phyloP scores from a whole-genome alignment of 805 yeast species.

The Kregervanrija fluxuum region DNA sequence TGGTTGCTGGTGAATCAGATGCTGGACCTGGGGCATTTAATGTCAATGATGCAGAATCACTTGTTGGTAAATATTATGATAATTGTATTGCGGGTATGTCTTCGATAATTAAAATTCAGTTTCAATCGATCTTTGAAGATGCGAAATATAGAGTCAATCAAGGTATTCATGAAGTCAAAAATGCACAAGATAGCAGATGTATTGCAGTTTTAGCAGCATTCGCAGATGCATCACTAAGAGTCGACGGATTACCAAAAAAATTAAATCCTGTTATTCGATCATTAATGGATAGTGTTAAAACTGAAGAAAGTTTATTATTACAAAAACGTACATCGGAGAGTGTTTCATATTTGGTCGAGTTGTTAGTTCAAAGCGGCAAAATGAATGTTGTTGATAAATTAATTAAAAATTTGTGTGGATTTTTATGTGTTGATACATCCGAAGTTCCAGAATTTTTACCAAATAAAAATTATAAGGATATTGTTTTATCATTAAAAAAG shows the following conservation, averaged over 20 bases:
- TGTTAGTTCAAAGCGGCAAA: slow-evolving; percentile 51
- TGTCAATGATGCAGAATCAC: slow-evolving; percentile 65
- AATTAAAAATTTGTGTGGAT: slow-evolving; percentile 83
- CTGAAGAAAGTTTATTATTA: slow-evolving; percentile 56
- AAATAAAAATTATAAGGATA: slow-evolving; percentile 44
- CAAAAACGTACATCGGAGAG: slow-evolving; percentile 69
- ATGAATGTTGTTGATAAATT: slow-evolving; percentile 80
- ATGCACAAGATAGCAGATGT: slow-evolving; percentile 42
- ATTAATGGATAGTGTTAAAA: slow-evolving; percentile 85
- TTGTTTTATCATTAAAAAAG: slow-evolving; percentile 66
- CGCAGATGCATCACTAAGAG: slow-evolving; percentile 64
- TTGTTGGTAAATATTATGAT: slow-evolving; percentile 56
- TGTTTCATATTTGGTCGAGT: slow-evolving; percentile 55
- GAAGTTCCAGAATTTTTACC: slow-evolving; percentile 90
- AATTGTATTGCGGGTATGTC: slow-evolving; percentile 56
- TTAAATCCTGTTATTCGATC: slow-evolving; percentile 84
- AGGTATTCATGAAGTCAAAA: slow-evolving; percentile 64
- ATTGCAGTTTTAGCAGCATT: slow-evolving; percentile 62
- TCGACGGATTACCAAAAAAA: slow-evolving; percentile 73
- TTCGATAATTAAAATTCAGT: slow-evolving; percentile 62
- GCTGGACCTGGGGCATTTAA: slow-evolving; percentile 94
- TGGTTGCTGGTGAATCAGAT: slow-evolving; percentile 89
- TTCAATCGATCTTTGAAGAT: slow-evolving; percentile 70
- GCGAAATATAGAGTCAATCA: slow-evolving; percentile 59
- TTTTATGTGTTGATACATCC: slow-evolving; percentile 88